Base-by-base conservation (phyloP, 768 basidiomycete species). In the Suillus subluteus region DNA sequence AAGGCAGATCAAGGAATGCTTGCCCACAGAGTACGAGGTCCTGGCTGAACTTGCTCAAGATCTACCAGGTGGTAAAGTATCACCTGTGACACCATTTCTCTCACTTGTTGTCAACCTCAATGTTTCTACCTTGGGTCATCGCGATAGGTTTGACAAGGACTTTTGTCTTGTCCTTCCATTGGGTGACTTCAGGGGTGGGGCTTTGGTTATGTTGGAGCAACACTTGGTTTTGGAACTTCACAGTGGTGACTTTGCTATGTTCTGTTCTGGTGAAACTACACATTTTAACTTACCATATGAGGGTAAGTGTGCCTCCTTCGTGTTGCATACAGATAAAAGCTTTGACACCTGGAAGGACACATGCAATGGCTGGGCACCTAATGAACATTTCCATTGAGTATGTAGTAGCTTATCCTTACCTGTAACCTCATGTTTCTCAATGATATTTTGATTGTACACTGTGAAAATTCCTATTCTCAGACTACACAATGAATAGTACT, bases 51-150 rank as follows among this genome's bases (percentile, higher is more conserved):
- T 62, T 21, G 30, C 37, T 26, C 41, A 62, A 16, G n/a, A 35
- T 18, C 32, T 66, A 6, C 61, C 61, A 15, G 44, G 58, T 16
- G 30, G 52, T 16, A 4, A 44, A 37, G 54, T 23, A n/a, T 46
- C 61, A 23, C 16, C 61, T 5, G 46, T 61, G 18, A 18, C 21
- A 1, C 65, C 1, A 0, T 66, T 66, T 40, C 23, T 35, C n/a
- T 59, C 55, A 0, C 32, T 68, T 21, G 64, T 68, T 30, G 18
- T 68, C 58, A 68, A 68, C 58, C 26, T 68, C 26, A 64, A 67
- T 26, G 58, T 65, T 8, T 35, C 44, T 13, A 68, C 58, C 3
- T 9, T 61, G 38, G 67, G 46, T 30, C 67, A 68, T 62, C 0
- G 43, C 23, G 64, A 68, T 62, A 21, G 13, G 15, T 48, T n/a